Evolutionary conservation across 805 yeast species (phyloP).

Genomic region (Yamadazyma endophytica): DNA sequence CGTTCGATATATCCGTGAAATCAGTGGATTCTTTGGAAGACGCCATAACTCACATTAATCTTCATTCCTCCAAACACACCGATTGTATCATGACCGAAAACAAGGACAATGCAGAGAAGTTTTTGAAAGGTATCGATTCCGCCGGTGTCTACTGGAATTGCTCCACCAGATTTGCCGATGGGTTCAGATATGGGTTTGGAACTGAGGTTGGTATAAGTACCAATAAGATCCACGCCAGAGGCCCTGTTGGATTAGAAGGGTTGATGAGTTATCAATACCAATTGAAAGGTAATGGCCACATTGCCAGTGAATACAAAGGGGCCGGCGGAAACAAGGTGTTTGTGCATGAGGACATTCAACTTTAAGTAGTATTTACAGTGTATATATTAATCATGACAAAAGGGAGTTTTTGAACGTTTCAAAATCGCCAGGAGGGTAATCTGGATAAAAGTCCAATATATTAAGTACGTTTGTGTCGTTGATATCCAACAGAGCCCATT

Average conservation of each 20-base stretch:
- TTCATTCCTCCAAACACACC: conserved; percentile 94
- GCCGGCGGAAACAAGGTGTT: conserved; percentile 84
- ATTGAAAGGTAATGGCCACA: conserved; percentile 86
- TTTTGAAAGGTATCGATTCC: conserved; percentile 84
- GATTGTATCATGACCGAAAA: conserved; percentile 85
- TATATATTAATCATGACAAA: neutral
- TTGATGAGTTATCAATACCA: conserved; percentile 94
- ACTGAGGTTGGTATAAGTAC: conserved; percentile 98
- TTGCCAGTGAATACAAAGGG: conserved; percentile 87
- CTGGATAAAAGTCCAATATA: conserved; percentile 48
- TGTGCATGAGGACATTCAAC: conserved; percentile 54
- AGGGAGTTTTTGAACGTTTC: conserved; percentile 10
- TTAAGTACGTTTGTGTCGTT: conserved; percentile 27
- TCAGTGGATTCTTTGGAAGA: conserved; percentile 54
- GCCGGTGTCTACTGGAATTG: conserved; percentile 98
- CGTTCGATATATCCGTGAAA: conserved; percentile 76
- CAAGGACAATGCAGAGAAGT: conserved; percentile 65
- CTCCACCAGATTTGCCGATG: conserved; percentile 96
- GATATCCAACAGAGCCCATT: conserved; percentile 51
- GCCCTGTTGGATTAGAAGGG: conserved; percentile 98
- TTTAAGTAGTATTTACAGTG: neutral
- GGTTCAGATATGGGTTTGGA: conserved; percentile 97
- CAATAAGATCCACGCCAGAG: conserved; percentile 95
- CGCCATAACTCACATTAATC: conserved; percentile 84
- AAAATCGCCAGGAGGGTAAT: conserved; percentile 38